Percentiles rank a stretch among this genome's conserved stretches.
Evolutionary conservation across 805 yeast species (phyloP).

Genomic region (Metschnikowia kofuensis): DNA sequence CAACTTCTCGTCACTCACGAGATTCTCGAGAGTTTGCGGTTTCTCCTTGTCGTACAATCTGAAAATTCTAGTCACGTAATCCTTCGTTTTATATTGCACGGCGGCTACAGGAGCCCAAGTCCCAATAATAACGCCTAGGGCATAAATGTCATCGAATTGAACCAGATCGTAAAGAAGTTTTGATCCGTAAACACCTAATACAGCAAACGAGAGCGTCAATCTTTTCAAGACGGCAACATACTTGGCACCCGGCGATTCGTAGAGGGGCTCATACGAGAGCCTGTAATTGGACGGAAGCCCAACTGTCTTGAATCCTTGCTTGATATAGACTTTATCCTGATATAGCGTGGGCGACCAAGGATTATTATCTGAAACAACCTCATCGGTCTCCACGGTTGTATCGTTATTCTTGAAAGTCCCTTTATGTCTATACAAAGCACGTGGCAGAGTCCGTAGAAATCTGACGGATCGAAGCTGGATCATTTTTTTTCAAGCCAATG

Average conservation of each 20-base stretch:
- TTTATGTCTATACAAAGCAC: conserved; percentile 14
- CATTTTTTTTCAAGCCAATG: not conserved
- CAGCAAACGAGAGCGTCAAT: conserved; percentile 58
- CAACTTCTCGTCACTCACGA: conserved; percentile 60
- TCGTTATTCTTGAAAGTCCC: conserved; percentile 25
- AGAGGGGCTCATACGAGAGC: conserved; percentile 59
- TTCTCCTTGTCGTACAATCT: conserved; percentile 61
- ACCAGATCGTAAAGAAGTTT: conserved; percentile 54
- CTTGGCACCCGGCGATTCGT: conserved; percentile 59
- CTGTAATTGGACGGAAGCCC: conserved; percentile 52
- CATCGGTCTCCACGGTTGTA: conserved; percentile 40
- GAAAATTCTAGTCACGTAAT: conserved; percentile 70
- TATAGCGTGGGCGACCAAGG: conserved; percentile 46
- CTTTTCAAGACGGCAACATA: conserved; percentile 63
- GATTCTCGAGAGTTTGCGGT: conserved; percentile 63
- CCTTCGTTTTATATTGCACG: conserved; percentile 51
- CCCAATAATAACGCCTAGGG: conserved; percentile 41
- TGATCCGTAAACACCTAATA: conserved; percentile 60
- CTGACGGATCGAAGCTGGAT: conserved; percentile 11
- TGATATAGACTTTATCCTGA: conserved; percentile 43
- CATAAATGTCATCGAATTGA: conserved; percentile 50
- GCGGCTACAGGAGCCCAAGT: conserved; percentile 56
- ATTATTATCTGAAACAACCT: conserved; percentile 38
- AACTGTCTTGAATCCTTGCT: conserved; percentile 35
- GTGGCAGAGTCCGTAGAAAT: conserved; percentile 7